A percentile compares a stretch with the other conserved stretches of the same genome.
Conservation (phyloP, 2,329 filamentous ascomycete genomes). For the Microcyclospora pomicola region DNA sequence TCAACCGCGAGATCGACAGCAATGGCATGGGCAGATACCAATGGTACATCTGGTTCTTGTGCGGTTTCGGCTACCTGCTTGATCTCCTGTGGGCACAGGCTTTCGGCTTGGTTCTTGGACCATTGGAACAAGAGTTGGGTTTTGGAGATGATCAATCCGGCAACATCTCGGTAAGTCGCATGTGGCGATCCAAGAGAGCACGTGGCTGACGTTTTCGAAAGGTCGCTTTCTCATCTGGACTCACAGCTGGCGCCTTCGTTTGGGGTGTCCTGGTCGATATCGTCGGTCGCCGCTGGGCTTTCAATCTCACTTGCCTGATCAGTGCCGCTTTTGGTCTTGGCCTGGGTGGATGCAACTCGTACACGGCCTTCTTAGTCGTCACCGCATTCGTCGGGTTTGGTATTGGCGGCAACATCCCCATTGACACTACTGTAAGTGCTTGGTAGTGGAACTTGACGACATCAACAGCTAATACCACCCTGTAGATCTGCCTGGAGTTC, state of each 20-base stretch:
- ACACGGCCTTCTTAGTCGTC: constrained; percentile 38
- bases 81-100: constrained; percentile 46
- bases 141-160: constrained; percentile 32
- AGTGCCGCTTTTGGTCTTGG: constrained; percentile 40
- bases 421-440: constrained; percentile 32
- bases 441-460: no score
- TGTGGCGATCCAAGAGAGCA: constrained; percentile 1
- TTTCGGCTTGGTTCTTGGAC: constrained; percentile 40
- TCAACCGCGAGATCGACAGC: constrained; percentile 36
- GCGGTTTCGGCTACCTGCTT: constrained; percentile 42
- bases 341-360: constrained; percentile 36
- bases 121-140: constrained; percentile 43
- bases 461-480: no score
- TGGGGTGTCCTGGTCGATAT: constrained; percentile 45
- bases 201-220: background rate
- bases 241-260: constrained; percentile 42
- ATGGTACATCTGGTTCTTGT: constrained; percentile 37
- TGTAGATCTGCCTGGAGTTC: constrained; percentile 39
- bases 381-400: constrained; percentile 43
- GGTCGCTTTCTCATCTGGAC: constrained; percentile 38
- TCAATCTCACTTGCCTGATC: constrained; percentile 45
- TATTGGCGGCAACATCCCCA: constrained; percentile 39
- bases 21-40: constrained; percentile 42
- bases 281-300: constrained; percentile 40
- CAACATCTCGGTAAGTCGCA: constrained; percentile 33